A percentile compares a stretch with the other conserved stretches of the same genome.
These are phyloP conservation scores for Diplogelasinospora grovesii DNA, from an alignment of 495 filamentous ascomycete genomes.

Conservation along the genomic window DNA sequence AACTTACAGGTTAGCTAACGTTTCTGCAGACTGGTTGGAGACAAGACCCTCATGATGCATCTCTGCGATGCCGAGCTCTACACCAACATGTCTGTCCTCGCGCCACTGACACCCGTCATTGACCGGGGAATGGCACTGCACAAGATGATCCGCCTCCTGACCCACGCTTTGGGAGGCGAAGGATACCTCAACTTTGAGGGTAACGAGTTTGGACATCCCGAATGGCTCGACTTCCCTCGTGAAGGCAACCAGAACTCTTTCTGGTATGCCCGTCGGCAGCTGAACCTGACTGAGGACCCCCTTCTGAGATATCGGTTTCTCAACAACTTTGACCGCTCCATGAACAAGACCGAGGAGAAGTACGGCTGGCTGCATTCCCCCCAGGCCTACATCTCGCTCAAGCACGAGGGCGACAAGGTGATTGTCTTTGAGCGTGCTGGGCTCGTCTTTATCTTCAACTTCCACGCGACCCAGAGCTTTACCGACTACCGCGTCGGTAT, in stretches of 20 bases:
- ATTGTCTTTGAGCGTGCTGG: conserved; percentile 92
- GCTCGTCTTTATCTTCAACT: conserved; percentile 92
- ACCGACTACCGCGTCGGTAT: conserved; percentile 90
- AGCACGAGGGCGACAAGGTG: conserved; percentile 92
- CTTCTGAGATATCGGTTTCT: conserved; percentile 86
- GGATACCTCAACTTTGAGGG: conserved; percentile 98
- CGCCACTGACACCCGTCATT: conserved; percentile 81
- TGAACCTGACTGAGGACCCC: conserved; percentile 83
- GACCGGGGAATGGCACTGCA: conserved; percentile 86
- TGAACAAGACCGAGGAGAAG: conserved; percentile 80
- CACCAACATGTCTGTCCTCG: conserved; percentile 88
- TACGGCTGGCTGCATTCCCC: conserved; percentile 87
- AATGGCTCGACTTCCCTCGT: conserved; percentile 98
- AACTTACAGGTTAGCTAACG: conserved; percentile 16
- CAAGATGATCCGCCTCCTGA: conserved; percentile 94
- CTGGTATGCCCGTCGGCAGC: conserved; percentile 93
- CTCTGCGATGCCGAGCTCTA: conserved; percentile 96
- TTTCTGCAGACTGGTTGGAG: conserved; percentile 72
- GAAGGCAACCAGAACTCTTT: conserved; percentile 92
- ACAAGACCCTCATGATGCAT: conserved; percentile 96
- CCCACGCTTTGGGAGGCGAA: conserved; percentile 91
- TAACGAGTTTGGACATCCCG: conserved; percentile 97
- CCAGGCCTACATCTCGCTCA: conserved; percentile 88
- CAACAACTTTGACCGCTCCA: conserved; percentile 87
- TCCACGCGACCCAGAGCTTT: conserved; percentile 80